Percentiles rank a stretch among this genome's conserved stretches.
Evolutionary conservation across 2,329 filamentous ascomycete genomes (phyloP).

Genomic region (Xylariaceae sp.): DNA sequence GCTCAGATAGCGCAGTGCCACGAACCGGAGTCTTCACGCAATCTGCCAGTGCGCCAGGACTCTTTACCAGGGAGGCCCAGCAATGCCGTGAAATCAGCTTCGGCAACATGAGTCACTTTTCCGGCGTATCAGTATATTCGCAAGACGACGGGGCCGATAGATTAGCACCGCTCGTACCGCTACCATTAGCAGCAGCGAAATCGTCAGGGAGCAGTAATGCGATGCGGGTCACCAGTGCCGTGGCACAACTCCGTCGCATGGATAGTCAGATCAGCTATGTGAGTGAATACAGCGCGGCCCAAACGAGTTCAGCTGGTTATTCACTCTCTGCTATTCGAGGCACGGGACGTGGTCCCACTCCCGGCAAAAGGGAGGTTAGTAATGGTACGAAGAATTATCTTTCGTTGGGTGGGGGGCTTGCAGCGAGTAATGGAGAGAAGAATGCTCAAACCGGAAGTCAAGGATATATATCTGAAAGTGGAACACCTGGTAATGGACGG

Average conservation of each 20-base stretch:
- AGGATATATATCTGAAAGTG: background rate
- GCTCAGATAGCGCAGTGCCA: background rate
- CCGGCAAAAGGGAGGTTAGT: constrained; percentile 29
- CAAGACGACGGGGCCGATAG: constrained; percentile 17
- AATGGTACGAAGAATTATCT: constrained; percentile 44
- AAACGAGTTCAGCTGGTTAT: constrained; percentile 25
- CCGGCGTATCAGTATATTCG: constrained; percentile 16
- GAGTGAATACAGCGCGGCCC: constrained; percentile 40
- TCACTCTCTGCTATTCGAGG: constrained; percentile 37
- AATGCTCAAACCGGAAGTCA: background rate
- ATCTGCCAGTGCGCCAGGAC: background rate
- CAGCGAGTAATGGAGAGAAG: background rate
- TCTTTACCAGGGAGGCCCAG: background rate
- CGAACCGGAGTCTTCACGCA: background rate
- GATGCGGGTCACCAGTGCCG: constrained; percentile 36
- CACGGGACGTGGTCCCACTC: constrained; percentile 33
- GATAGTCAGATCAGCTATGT: constrained; percentile 47
- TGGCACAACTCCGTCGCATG: constrained; percentile 52
- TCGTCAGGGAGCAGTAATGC: constrained; percentile 7
- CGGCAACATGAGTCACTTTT: constrained; percentile 5
- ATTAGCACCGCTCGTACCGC: constrained; percentile 9
- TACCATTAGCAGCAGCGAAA: background rate
- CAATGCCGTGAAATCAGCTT: constrained; percentile 7
- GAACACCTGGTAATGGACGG: background rate
- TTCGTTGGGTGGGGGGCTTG: constrained; percentile 33